Evolutionary conservation across 768 basidiomycete species (phyloP).

Genomic region (Leccinellum albellum): DNA sequence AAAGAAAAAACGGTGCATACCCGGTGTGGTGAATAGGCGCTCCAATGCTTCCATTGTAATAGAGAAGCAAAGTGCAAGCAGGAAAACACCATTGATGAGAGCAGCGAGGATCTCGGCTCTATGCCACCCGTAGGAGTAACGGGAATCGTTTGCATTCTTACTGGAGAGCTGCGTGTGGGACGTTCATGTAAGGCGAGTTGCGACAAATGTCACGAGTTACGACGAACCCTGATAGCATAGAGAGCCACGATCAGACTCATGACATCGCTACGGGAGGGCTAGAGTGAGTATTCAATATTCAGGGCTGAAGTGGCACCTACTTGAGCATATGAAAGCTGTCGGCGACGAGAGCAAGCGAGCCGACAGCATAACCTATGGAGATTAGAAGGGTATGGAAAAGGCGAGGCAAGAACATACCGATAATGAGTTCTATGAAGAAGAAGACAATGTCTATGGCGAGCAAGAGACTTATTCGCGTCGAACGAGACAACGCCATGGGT

Average conservation of each 20-base stretch:
- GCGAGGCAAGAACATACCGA: conserved; percentile 45
- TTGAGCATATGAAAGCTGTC: conserved; percentile 99
- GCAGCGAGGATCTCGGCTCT: conserved; percentile 95
- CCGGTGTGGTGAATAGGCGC: conserved; percentile 82
- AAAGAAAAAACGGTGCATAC: conserved; percentile 34
- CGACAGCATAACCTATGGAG: conserved; percentile 82
- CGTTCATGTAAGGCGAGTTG: background rate
- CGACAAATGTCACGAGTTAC: conserved; percentile 1
- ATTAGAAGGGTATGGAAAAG: conserved; percentile 10
- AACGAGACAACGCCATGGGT: conserved; percentile 51
- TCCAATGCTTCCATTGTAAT: conserved; percentile 90
- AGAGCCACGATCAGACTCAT: conserved; percentile 93
- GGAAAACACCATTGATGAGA: conserved; percentile 93
- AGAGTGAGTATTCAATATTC: conserved; percentile 3
- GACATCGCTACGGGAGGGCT: conserved; percentile 68
- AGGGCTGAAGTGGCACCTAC: conserved; percentile 41
- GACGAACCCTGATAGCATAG: conserved; percentile 79
- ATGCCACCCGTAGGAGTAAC: conserved; percentile 99
- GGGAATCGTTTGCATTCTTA: conserved; percentile 54
- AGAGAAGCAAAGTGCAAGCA: conserved; percentile 94
- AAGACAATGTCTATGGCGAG: conserved; percentile 82
- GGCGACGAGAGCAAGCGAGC: conserved; percentile 90
- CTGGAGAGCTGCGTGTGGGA: conserved; percentile 54
- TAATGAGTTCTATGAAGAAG: conserved; percentile 82
- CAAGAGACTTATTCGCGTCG: conserved; percentile 69